Base-by-base conservation (phyloP, 2,329 filamentous ascomycete genomes). In the Aspergillus amoenus region DNA sequence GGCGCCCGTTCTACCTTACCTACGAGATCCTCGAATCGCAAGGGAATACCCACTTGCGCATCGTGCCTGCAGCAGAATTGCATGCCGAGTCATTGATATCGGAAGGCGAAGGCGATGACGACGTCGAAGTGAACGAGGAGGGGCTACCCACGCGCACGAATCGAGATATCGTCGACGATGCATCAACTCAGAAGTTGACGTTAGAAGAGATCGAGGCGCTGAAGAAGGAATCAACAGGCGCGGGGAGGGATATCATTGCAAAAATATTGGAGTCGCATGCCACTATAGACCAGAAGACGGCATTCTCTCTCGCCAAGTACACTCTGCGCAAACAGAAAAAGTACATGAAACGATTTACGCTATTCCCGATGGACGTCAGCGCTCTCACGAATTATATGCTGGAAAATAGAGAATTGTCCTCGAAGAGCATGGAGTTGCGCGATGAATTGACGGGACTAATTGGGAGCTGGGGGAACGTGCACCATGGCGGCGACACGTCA, bases 271-370 rank as follows among this genome's bases (percentile, higher is more conserved):
- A 92, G 30, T 94, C 92, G 43, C 94, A 99, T 74, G 88, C 90
- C 17, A 90, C 88, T 1, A 82, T 99, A 43, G 92, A 96, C 64
- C 89, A 97, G 77, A 99, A 99, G 81, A 97, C 94, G 0, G 83
- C 87, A 0, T 99, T 95, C 69, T 95, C 92, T 2, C 80, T 97
- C 57, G 93, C 93, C 43, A 99, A 99, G 74, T 99, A 99, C 76
- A 96, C 94, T 68, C 79, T 97, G 17, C 82, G 96, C 45, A 99
- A 99, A 78, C 89, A 90, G 62, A 93, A 88, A 71, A 99, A 99
- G 76, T 97, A 96, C 72, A 83, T 97, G 62, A 88, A 89, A 67
- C 83, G 92, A 12, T 97, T 99, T 69, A 91, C 89, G 0, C 85
- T 94, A 1, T 74, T 96, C 51, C 93, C 93, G 0, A 77, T 97